Evolutionary conservation across 2,329 filamentous ascomycete species (phyloP).

Genomic region (Pezicula neosporulosa): DNA sequence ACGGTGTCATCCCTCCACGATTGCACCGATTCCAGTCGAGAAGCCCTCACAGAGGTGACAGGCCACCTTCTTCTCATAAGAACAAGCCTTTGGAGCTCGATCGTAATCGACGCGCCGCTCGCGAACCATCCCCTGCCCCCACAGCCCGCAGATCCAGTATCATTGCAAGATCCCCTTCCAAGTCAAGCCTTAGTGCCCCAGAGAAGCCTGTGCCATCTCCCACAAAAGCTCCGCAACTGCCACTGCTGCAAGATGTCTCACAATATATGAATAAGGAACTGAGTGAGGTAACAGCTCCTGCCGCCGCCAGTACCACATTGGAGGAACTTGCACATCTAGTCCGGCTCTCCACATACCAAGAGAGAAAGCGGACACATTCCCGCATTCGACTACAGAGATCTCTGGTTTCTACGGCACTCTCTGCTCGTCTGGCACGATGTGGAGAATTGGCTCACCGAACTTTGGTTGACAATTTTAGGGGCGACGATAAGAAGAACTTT

Average conservation of each 20-base stretch:
- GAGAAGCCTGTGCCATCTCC: constrained; percentile 15
- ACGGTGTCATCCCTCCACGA: constrained; percentile 44
- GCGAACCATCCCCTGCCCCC: constrained; percentile 21
- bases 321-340: constrained; percentile 77
- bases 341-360: constrained; percentile 75
- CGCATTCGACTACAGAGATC: constrained; percentile 71
- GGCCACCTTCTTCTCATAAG: constrained; percentile 42
- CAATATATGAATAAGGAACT: constrained; percentile 62
- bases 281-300: constrained; percentile 45
- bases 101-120: constrained; percentile 34
- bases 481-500: constrained; percentile 77
- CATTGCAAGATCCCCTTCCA: constrained; percentile 18
- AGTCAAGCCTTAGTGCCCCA: constrained; percentile 9
- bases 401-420: constrained; percentile 71
- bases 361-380: constrained; percentile 73
- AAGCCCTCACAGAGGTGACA: constrained; percentile 41
- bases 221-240: constrained; percentile 23
- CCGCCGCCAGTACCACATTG: constrained; percentile 63
- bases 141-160: constrained; percentile 27
- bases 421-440: constrained; percentile 69
- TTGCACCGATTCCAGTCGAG: constrained; percentile 49
- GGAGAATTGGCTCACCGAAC: constrained; percentile 73
- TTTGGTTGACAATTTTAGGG: constrained; percentile 73
- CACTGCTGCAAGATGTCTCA: constrained; percentile 64
- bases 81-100: constrained; percentile 39